Conservation (phyloP, 2,329 filamentous ascomycete genomes). For the Rhynchosporium agropyri region DNA sequence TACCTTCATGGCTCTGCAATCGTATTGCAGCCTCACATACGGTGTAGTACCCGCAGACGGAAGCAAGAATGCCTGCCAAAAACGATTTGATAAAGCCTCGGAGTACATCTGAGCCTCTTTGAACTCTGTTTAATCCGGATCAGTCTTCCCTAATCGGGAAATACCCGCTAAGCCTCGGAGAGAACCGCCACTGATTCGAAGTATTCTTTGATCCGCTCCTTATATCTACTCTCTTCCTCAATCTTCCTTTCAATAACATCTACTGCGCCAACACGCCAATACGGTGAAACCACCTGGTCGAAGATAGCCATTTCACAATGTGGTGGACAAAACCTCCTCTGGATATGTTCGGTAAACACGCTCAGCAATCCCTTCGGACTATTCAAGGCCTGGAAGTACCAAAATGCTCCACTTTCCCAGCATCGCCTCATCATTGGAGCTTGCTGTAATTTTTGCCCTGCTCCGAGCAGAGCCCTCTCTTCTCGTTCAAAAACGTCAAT, state of each 20-base stretch:
- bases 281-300: neutral
- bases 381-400: constrained; percentile 6
- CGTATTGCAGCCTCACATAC: too few species aligned
- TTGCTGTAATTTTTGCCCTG: neutral
- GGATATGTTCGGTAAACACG: constrained; percentile 2
- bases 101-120: too few species aligned
- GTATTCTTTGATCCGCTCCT: neutral
- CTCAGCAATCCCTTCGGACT: constrained; percentile 2
- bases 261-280: constrained; percentile 1
- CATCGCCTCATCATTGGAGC: neutral
- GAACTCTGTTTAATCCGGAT: too few species aligned
- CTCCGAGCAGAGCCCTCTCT: constrained; percentile 6
- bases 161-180: too few species aligned
- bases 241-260: neutral
- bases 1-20: too few species aligned
- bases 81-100: too few species aligned
- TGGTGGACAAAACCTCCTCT: neutral
- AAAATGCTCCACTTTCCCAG: neutral
- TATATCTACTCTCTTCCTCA: constrained; percentile 9
- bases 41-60: too few species aligned
- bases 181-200: neutral
- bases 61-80: too few species aligned
- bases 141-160: too few species aligned
- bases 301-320: constrained; percentile 6
- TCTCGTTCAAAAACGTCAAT: constrained; percentile 2